phyloP scores from a whole-genome alignment of 192 early-diverging fungal genomes.

The Coemansia sp. region DNA sequence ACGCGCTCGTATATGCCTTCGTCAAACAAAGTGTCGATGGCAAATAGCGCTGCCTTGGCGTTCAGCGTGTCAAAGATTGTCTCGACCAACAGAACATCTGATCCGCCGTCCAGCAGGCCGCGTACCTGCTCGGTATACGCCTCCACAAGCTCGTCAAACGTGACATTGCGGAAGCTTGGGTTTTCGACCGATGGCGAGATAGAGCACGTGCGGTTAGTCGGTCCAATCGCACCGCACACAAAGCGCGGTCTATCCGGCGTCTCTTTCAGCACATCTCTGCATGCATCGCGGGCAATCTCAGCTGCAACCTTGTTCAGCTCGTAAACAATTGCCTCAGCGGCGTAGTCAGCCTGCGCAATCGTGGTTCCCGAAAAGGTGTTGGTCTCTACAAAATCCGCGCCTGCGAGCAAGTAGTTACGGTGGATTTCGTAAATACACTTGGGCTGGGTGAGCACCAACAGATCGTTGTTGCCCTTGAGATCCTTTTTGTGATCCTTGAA shows the following conservation, averaged over 20 bases:
- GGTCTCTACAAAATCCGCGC: slow-evolving; percentile 91
- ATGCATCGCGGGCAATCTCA: slow-evolving; percentile 79
- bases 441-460: slow-evolving; percentile 88
- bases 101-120: slow-evolving; percentile 90
- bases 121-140: slow-evolving; percentile 90
- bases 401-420: slow-evolving; percentile 84
- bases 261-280: slow-evolving; percentile 69
- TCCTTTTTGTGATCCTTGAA: slow-evolving; percentile 84
- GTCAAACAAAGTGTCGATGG: slow-evolving; percentile 81
- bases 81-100: slow-evolving; percentile 90
- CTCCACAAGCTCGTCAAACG: slow-evolving; percentile 88
- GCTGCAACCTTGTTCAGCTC: slow-evolving; percentile 90
- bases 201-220: slow-evolving; percentile 92
- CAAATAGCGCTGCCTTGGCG: slow-evolving; percentile 92
- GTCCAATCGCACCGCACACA: slow-evolving; percentile 83
- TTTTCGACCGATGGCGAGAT: slow-evolving; percentile 98
- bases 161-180: slow-evolving; percentile 89
- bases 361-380: slow-evolving; percentile 94
- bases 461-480: slow-evolving; percentile 94
- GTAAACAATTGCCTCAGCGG: slow-evolving; percentile 80
- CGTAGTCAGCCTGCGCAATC: slow-evolving; percentile 93
- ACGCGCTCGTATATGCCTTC: slow-evolving; percentile 69
- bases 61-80: slow-evolving; percentile 99
- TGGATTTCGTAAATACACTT: slow-evolving; percentile 89
- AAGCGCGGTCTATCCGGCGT: slow-evolving; percentile 84